Conservation (phyloP, 2,329 filamentous ascomycete species). For the Diaporthe ampelina region DNA sequence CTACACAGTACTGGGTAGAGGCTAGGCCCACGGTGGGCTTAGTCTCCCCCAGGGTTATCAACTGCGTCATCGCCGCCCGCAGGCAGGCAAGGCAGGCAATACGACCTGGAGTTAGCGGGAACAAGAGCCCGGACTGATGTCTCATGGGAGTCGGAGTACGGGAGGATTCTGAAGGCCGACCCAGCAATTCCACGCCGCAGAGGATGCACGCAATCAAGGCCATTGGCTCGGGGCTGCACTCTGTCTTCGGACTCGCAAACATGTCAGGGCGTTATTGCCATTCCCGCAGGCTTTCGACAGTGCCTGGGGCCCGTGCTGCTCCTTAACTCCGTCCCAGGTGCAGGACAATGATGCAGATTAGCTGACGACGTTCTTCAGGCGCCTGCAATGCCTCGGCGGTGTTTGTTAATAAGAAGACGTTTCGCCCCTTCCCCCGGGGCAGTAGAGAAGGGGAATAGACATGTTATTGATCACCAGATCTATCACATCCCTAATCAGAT, state of each 20-base stretch:
- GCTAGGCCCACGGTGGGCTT: background rate
- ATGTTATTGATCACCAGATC: constrained; percentile 18
- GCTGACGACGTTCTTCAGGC: constrained; percentile 3
- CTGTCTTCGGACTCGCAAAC: constrained; percentile 13
- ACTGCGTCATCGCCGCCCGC: constrained; percentile 22
- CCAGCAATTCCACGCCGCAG: background rate
- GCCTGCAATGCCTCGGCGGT: background rate
- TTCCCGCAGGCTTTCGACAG: constrained; percentile 14
- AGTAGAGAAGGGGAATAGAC: background rate
- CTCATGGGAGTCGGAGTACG: constrained; percentile 1
- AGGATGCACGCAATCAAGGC: background rate
- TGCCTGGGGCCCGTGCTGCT: constrained; percentile 2
- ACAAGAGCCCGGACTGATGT: background rate
- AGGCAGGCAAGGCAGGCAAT: background rate
- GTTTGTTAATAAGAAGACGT: constrained; percentile 11
- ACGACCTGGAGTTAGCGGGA: constrained; percentile 29
- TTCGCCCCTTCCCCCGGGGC: background rate
- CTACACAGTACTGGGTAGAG: background rate
- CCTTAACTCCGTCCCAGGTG: constrained; percentile 22
- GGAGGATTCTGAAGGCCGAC: constrained; percentile 27
- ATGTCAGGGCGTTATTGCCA: background rate
- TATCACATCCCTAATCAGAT: too few relatives aligned
- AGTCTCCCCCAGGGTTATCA: background rate
- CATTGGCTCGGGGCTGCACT: background rate
- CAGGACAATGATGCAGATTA: background rate